Percentiles rank a stretch among this genome's conserved stretches.
Evolutionary conservation across 371 early-diverging fungal genomes (phyloP).

Genomic region (Circinella minor): DNA sequence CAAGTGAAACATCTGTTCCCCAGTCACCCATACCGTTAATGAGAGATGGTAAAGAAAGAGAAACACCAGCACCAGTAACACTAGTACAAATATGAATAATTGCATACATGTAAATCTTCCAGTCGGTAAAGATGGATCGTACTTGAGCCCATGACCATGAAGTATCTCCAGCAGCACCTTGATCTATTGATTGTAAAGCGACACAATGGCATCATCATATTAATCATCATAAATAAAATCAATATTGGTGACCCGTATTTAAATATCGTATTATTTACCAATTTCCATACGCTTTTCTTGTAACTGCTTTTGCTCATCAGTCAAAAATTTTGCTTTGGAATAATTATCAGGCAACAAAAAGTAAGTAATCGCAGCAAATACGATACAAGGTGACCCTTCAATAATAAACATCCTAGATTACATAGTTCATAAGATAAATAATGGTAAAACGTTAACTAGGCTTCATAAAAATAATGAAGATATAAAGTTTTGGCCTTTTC

Average conservation of each 20-base stretch:
- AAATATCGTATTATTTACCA: conserved; percentile 27
- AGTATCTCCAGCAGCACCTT: conserved; percentile 35
- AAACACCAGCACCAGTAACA: conserved; percentile 36
- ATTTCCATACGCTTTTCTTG: conserved; percentile 42
- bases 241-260: too few relatives aligned
- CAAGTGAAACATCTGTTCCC: conserved; percentile 32
- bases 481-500: too few relatives aligned
- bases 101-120: conserved; percentile 40
- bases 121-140: conserved; percentile 36
- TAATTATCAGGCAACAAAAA: conserved; percentile 61
- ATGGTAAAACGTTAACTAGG: too few relatives aligned
- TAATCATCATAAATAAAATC: too few relatives aligned
- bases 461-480: too few relatives aligned
- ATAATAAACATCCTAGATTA: conserved; percentile 53
- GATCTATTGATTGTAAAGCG: conserved; percentile 22
- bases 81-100: conserved; percentile 36
- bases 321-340: conserved; percentile 56
- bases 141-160: conserved; percentile 48
- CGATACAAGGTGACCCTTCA: conserved; percentile 49
- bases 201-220: neutral
- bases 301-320: conserved; percentile 52
- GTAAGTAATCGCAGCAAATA: conserved; percentile 36
- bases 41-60: conserved; percentile 38
- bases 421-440: neutral
- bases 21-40: conserved; percentile 40